Base-by-base conservation (phyloP, 163 green algal genomes). In the Volvox carteri region DNA sequence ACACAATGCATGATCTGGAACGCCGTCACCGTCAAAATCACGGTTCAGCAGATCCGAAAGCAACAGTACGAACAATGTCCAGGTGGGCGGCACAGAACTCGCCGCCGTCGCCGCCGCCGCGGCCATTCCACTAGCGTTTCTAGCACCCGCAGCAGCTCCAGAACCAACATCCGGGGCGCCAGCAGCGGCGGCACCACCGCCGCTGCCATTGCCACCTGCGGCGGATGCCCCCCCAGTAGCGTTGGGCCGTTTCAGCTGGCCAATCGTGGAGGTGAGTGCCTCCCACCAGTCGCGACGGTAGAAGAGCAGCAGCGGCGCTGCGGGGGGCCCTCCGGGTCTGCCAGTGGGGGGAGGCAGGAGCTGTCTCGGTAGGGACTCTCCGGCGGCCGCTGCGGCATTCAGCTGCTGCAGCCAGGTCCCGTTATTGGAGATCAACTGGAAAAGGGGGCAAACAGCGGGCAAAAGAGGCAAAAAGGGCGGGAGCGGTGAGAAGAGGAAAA, bases 201-300 rank as follows among this genome's bases (percentile, higher is more conserved):
- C 52, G 12, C 14, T 28, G 50, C 37, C 37, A 33, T n/a, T 16
- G 8, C 12, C 35, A 28, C 7, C 44, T 28, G 46, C 73, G 25
- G 46, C 21, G 23, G n/a, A 41, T 56, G 37, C 72, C 72, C 30
- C 41, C 35, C 19, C 39, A 37, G 39, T 58, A 58, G 3, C 8
- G 1, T 12, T 35, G 18, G 5, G 4, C 11, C 2, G 35, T n/a
- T 37, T 12, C 21, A 60, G 12, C 50, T 12, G 54, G 54, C 1
- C n/a, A n/a, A n/a, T n/a, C n/a, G 46, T 6, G 8, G 44, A 42
- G 9, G n/a, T 54, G 52, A 85, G 77, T 0, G 52, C 35, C 54
- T 23, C 25, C 78, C 78, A 86, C 79, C 79, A 86, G 58, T 86
- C 79, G 21, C 62, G 60, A 14, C 79, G 79, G 62, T 70, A 86